phyloP scores from a whole-genome alignment of 371 early-diverging fungal genomes.

The Mucor lusitanicus region DNA sequence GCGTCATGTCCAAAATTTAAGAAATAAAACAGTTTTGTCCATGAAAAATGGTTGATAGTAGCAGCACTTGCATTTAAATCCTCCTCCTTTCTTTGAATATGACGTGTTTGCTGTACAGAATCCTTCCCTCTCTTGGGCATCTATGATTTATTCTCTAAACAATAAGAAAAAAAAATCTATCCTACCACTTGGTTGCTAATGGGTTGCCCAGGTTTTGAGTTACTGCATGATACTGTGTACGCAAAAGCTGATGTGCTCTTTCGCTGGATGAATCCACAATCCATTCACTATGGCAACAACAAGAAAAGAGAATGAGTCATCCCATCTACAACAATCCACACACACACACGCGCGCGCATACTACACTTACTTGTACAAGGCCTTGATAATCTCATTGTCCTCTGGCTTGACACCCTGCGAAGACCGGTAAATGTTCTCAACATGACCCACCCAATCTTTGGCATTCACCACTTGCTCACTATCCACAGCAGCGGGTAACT shows the following conservation, averaged over 20 bases:
- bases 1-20: too few relatives aligned
- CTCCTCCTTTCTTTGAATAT: too few relatives aligned
- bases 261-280: slow-evolving; percentile 39
- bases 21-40: too few relatives aligned
- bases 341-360: too few relatives aligned
- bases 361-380: slow-evolving; percentile 58
- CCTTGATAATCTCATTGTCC: slow-evolving; percentile 53
- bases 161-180: not conserved
- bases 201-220: slow-evolving; percentile 64
- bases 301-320: not conserved
- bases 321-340: not conserved
- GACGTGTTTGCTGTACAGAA: not conserved
- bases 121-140: too few relatives aligned
- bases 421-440: slow-evolving; percentile 59
- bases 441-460: slow-evolving; percentile 63
- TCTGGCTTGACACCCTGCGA: slow-evolving; percentile 56
- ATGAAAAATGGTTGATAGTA: too few relatives aligned
- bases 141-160: too few relatives aligned
- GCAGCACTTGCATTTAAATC: too few relatives aligned
- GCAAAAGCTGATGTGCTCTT: slow-evolving; percentile 57
- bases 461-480: slow-evolving; percentile 45
- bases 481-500: slow-evolving; percentile 50
- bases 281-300: slow-evolving; percentile 43
- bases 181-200: slow-evolving; percentile 76
- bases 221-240: slow-evolving; percentile 80